Evolutionary conservation across 805 yeast genomes (phyloP), one percentile per base, ranked within the genome.

Genomic region (Wickerhamiella hasegawae): DNA sequence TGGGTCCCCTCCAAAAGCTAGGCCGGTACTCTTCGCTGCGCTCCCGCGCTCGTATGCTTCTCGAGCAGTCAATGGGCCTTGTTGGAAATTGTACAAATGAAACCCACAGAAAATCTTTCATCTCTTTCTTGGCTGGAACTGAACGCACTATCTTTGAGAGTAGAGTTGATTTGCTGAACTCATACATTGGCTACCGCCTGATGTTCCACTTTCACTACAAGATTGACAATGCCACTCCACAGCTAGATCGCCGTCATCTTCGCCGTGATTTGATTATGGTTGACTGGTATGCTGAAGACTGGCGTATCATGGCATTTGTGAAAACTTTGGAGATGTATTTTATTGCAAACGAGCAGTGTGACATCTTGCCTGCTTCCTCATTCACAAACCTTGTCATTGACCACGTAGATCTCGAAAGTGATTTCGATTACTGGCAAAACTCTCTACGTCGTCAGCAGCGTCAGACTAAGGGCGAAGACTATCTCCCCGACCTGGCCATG

Each of bases 381-480:
- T 82, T 80, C 47, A 87, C 87, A 58, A 87, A 87, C 52, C 66
- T 78, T 4, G 60, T 84, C 56, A 76, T 79, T 3, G 97, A 87
- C 52, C 80, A 65, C 51, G 73, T 82, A 18, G 80, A 80, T 46
- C 65, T 80, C 23, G 72, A 66, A 38, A 68, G 72, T 36, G 98
- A 87, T 54, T 90, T 78, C 56, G 92, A 81, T 45, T 63, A 69
- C 1, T 87, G 96, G 96, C 80, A 76, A 42, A 26, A 45, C 31
- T 19, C 35, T 22, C 5, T 21, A 32, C 15, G 27, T 16, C 34
- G 39, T 19, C 31, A 26, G 18, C 19, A 12, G 17, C 32, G n/a
- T 21, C 21, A 25, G 14, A 11, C 15, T 11, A 19, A 10, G n/a
- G 14, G 18, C 21, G 6, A 16, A 31, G 12, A 25, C 28, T 32